Evolutionary conservation across 2,329 filamentous ascomycete genomes (phyloP), one percentile per base, ranked within the genome.

Genomic region (Scedosporium boydii): DNA sequence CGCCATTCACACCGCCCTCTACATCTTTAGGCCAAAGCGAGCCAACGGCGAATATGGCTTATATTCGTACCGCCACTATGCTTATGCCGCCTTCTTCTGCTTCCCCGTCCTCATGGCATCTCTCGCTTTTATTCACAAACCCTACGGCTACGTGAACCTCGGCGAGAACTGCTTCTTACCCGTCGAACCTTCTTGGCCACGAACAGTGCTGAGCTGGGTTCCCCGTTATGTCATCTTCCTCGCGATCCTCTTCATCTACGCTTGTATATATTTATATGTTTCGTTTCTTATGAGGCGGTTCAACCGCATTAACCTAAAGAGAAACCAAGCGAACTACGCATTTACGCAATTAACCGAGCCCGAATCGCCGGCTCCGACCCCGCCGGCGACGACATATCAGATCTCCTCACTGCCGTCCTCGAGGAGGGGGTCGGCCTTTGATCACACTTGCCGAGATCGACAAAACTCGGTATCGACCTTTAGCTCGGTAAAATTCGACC

Each of bases 161-260:
- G 87, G 86, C 1, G 82, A 85, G 21, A 88, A 86, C 67, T 93
- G 90, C 71, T 87, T 87, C 65, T 77, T 93, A 2, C 87, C 89
- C 0, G 76, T 83, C 16, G 78, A 82, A 3, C 86, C 87, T 0
- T 80, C 80, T 64, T 93, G 89, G 90, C 87, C 87, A 65, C 80
- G 86, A 53, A 75, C 87, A 16, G 85, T 82, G 0, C 76, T 93
- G 2, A 82, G 83, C 63, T 93, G 90, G 89, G 80, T 89, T 6
- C 90, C 89, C 42, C 81, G 89, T 59, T 91, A 91, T 66, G 66
- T 89, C 42, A 86, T 91, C 60, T 84, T 89, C 66, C 69, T 81
- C 7, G 75, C 81, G 27, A 88, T 93, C 65, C 74, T 90, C 41
- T 71, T 78, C 29, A 82, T 89, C 2, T 90, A 91, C 58, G 75